phyloP scores from a whole-genome alignment of 805 yeast species.

The Saccharomycopsis javanensis region DNA sequence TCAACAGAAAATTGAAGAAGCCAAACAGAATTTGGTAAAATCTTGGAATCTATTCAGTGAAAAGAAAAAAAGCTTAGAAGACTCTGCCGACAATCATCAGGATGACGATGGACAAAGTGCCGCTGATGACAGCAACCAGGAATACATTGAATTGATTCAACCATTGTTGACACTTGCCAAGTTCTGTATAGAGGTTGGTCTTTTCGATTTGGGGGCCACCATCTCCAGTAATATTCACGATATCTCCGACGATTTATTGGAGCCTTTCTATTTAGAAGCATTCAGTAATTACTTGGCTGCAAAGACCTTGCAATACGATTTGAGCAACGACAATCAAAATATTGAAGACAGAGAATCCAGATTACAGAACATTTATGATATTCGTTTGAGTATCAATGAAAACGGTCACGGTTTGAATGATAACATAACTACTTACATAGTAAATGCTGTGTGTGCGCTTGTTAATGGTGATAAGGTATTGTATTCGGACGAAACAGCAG shows the following conservation, averaged over 20 bases:
- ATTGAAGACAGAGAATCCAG: background rate
- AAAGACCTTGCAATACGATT: slow-evolving; percentile 23
- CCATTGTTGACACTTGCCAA: slow-evolving; percentile 66
- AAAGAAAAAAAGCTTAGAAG: slow-evolving; percentile 42
- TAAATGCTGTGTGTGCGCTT: slow-evolving; percentile 10
- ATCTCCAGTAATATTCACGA: slow-evolving; percentile 61
- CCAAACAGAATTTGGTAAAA: slow-evolving; percentile 51
- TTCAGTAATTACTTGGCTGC: slow-evolving; percentile 52
- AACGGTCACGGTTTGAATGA: slow-evolving; percentile 13
- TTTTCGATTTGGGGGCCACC: slow-evolving; percentile 55
- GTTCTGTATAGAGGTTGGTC: slow-evolving; percentile 67
- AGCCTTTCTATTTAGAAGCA: slow-evolving; percentile 75
- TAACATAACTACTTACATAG: slow-evolving; percentile 9
- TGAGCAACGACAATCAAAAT: background rate
- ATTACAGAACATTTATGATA: slow-evolving; percentile 8
- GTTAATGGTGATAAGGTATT: slow-evolving; percentile 5
- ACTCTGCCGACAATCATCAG: slow-evolving; percentile 25
- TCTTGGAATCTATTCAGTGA: slow-evolving; percentile 63
- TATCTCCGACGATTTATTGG: slow-evolving; percentile 77
- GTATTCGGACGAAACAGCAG: slow-evolving; percentile 13
- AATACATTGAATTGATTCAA: slow-evolving; percentile 58
- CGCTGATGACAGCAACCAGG: slow-evolving; percentile 29
- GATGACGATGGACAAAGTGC: too few species aligned
- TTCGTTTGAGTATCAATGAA: slow-evolving; percentile 4
- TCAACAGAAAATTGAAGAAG: slow-evolving; percentile 69